A percentile compares a stretch with the other conserved stretches of the same genome.
Evolutionary conservation across 495 filamentous ascomycete species (phyloP).

Genomic region (Xylaria curta): DNA sequence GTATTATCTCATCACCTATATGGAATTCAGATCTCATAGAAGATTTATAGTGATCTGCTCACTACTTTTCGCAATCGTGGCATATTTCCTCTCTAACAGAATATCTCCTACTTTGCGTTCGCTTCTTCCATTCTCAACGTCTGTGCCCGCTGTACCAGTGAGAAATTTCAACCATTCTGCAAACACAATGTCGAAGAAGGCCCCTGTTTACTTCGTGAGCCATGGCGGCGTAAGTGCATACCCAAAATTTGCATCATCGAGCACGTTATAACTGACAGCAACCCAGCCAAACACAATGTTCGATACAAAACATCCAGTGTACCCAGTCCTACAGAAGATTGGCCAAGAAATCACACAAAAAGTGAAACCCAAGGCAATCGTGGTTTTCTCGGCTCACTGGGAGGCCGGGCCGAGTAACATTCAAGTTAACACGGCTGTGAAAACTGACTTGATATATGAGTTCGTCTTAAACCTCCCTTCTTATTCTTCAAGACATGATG

Average conservation of each 20-base stretch:
- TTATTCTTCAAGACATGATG: background rate
- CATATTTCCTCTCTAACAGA: constrained; percentile 32
- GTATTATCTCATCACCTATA: background rate
- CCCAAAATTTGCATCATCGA: background rate
- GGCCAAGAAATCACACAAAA: constrained; percentile 81
- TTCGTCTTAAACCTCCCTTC: constrained; percentile 40
- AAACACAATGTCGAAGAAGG: constrained; percentile 38
- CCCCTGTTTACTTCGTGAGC: constrained; percentile 80
- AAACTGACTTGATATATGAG: constrained; percentile 82
- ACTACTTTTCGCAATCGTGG: constrained; percentile 35
- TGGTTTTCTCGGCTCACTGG: constrained; percentile 92
- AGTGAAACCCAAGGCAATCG: constrained; percentile 79
- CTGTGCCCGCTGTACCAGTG: constrained; percentile 25
- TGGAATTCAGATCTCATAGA: constrained; percentile 6
- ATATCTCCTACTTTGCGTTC: constrained; percentile 24
- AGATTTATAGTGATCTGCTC: constrained; percentile 31
- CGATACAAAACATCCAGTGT: constrained; percentile 73
- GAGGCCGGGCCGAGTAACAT: constrained; percentile 65
- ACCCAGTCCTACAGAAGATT: constrained; percentile 68
- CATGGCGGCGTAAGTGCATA: constrained; percentile 72
- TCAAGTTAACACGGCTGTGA: constrained; percentile 74
- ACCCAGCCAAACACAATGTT: constrained; percentile 76
- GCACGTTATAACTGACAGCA: constrained; percentile 19
- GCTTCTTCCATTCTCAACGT: constrained; percentile 30
- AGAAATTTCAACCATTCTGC: background rate